Evolutionary conservation across 2,329 filamentous ascomycete species (phyloP), one percentile per base, ranked within the genome.

Genomic region (Diaporthe humulicola): DNA sequence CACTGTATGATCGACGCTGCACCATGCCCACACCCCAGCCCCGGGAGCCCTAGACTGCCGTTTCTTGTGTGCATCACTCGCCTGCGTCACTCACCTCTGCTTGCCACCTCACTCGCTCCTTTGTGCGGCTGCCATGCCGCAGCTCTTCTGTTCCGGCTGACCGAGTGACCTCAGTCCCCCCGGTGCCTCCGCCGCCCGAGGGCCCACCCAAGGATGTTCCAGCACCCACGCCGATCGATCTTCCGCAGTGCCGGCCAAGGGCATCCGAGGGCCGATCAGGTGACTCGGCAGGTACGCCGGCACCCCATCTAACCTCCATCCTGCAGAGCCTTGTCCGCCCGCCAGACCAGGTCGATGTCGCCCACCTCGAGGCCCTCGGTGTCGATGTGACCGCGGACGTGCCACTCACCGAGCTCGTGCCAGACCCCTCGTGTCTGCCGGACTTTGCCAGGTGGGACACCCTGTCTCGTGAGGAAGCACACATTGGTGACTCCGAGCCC

Each of bases 301-400:
- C 82, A 4, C 77, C 81, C 54, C 85, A 87, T 33, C 80, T 92
- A 69, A 85, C 89, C 25, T 81, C 84, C 64, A 80, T 91, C 56
- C 84, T 93, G 45, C 88, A 90, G 79, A 83, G 82, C 42, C 87
- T 91, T 38, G 86, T 90, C 71, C 88, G 91, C 52, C 88, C 89
- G 3, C 80, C 82, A 30, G 88, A 90, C 72, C 74, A 76, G 61
- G 82, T 90, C 74, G 81, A 79, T 38, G 80, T 87, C 56, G 79
- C 85, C 54, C 87, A 91, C 75, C 88, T 93, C 71, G 85, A 88
- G 75, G 90, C 90, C 15, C 85, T 93, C 50, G 90, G 90, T 6
- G 84, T 91, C 42, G 86, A 91, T 78, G 83, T 92, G 77, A 87
- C 86, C 76, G 79, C 86, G 40, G 86, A 92, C 80, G 87, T 85